These are phyloP conservation scores for Aspergillus pseudoglaucus DNA, from an alignment of 2,329 filamentous ascomycete genomes.

Conservation along the genomic window DNA sequence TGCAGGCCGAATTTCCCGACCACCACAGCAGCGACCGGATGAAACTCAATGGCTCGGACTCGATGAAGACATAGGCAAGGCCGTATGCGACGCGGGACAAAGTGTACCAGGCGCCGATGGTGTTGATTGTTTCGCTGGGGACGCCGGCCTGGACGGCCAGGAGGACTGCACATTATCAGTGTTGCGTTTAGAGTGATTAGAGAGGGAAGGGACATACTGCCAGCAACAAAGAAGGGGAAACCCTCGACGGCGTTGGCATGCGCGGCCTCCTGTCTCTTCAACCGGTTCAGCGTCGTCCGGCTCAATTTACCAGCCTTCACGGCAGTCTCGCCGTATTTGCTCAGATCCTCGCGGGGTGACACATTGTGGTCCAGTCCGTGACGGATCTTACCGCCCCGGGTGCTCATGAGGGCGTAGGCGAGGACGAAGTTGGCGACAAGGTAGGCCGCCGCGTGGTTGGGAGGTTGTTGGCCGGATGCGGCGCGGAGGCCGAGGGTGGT, in stretches of 20 bases:
- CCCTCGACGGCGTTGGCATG: constrained; percentile 30
- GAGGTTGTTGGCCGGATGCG: constrained; percentile 7
- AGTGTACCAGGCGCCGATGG: constrained; percentile 30
- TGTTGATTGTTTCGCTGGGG: constrained; percentile 29
- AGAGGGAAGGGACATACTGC: constrained; percentile 15
- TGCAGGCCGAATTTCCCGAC: constrained; percentile 33
- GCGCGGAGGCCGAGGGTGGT: constrained; percentile 18
- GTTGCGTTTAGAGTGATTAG: constrained; percentile 13
- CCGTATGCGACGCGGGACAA: constrained; percentile 29
- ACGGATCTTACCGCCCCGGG: constrained; percentile 26
- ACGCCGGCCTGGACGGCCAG: constrained; percentile 32
- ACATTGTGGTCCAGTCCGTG: constrained; percentile 35
- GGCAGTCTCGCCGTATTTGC: constrained; percentile 29
- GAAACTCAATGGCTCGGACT: constrained; percentile 22
- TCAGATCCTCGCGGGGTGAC: constrained; percentile 32
- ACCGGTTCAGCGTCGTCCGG: constrained; percentile 26
- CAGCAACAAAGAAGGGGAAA: constrained; percentile 32
- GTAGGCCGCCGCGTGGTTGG: constrained; percentile 26
- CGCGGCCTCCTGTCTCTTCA: constrained; percentile 32
- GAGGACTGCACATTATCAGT: constrained; percentile 17
- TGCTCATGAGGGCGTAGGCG: constrained; percentile 32
- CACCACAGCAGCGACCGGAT: constrained; percentile 34
- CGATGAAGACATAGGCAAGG: constrained; percentile 28
- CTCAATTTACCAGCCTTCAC: constrained; percentile 32
- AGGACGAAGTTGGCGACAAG: constrained; percentile 36